Evolutionary conservation across 2,329 filamentous ascomycete species (phyloP).

Genomic region (Hansfordia pulvinata): DNA sequence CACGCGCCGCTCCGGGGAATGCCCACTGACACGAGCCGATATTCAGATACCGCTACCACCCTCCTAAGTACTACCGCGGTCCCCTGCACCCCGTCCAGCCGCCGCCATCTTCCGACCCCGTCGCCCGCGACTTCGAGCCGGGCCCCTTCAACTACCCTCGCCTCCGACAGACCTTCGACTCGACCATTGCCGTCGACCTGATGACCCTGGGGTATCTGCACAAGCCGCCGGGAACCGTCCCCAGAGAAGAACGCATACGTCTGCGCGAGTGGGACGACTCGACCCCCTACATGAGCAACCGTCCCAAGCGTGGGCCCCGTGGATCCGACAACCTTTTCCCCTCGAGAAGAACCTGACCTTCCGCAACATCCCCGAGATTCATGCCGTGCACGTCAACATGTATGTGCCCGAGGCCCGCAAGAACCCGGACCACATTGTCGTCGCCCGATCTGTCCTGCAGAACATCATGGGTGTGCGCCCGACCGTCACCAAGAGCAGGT

Average conservation of each 20-base stretch:
- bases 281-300: slow-evolving; percentile 89
- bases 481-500: slow-evolving; percentile 53
- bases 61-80: slow-evolving; percentile 88
- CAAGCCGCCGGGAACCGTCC: slow-evolving; percentile 60
- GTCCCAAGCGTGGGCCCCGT: slow-evolving; percentile 71
- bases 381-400: slow-evolving; percentile 67
- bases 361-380: slow-evolving; percentile 72
- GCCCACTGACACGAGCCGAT: too few relatives aligned
- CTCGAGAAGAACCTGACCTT: slow-evolving; percentile 65
- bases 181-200: slow-evolving; percentile 75
- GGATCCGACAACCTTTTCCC: slow-evolving; percentile 57
- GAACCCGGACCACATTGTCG: slow-evolving; percentile 64
- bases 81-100: slow-evolving; percentile 88
- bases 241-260: slow-evolving; percentile 40
- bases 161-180: slow-evolving; percentile 79
- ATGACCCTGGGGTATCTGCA: slow-evolving; percentile 84
- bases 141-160: slow-evolving; percentile 84
- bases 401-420: slow-evolving; percentile 56
- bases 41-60: slow-evolving; percentile 79
- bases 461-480: slow-evolving; percentile 71
- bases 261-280: slow-evolving; percentile 79
- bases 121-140: slow-evolving; percentile 76
- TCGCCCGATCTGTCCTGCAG: slow-evolving; percentile 74
- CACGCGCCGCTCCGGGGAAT: too few relatives aligned
- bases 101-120: slow-evolving; percentile 72